These are phyloP conservation scores for Ganoderma leucocontextum DNA, from an alignment of 1,284 basidiomycete species.

Conservation along the genomic window DNA sequence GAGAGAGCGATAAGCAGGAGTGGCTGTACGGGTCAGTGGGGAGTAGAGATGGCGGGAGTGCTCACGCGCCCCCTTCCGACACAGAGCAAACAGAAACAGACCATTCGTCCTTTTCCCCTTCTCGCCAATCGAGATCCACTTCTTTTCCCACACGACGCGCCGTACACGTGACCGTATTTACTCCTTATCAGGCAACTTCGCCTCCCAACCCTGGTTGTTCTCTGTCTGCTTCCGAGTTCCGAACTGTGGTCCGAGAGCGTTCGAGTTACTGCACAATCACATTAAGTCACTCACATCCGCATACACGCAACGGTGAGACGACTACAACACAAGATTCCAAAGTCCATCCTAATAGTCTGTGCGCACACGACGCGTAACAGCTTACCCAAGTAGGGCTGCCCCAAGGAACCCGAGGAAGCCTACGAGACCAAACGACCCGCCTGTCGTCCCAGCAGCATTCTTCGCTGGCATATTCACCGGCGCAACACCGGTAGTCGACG, in stretches of 20 bases:
- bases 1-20: conserved; percentile 31
- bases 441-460: conserved; percentile 26
- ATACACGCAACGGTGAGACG: conserved; percentile 13
- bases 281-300: not conserved
- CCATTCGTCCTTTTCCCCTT: conserved; percentile 31
- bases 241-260: not conserved
- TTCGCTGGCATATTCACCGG: conserved; percentile 11
- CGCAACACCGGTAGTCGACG: not conserved
- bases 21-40: conserved; percentile 23
- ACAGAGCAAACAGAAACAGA: conserved; percentile 31
- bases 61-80: conserved; percentile 31
- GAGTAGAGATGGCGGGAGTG: conserved; percentile 25
- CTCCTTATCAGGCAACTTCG: conserved; percentile 14
- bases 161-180: conserved; percentile 31
- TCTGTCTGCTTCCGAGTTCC: not conserved
- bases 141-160: conserved; percentile 31
- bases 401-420: conserved; percentile 27
- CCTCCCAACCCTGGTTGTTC: not conserved
- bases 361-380: not conserved
- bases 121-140: conserved; percentile 23
- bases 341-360: conserved; percentile 25
- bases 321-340: conserved; percentile 18
- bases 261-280: not conserved
- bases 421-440: conserved; percentile 27
- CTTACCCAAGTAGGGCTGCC: conserved; percentile 25